A percentile compares a stretch with the other conserved stretches of the same genome.
Evolutionary conservation across 495 filamentous ascomycete genomes (phyloP).

Genomic region (Penicillium manginii): DNA sequence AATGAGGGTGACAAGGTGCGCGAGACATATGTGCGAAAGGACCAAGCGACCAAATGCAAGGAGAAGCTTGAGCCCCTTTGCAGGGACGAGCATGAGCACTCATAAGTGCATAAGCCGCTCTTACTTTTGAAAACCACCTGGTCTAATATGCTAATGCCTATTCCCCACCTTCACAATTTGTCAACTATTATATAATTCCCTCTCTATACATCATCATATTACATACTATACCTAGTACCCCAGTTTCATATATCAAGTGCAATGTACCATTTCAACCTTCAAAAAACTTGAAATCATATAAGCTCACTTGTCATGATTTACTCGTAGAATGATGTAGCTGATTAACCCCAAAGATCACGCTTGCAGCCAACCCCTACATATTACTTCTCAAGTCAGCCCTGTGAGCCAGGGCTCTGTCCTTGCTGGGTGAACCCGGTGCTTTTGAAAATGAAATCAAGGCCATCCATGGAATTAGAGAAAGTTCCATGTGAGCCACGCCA

Average conservation of each 20-base stretch:
- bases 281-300: background rate
- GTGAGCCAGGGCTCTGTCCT: too few relatives aligned
- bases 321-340: constrained; percentile 12
- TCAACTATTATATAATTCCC: background rate
- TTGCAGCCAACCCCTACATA: too few relatives aligned
- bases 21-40: constrained; percentile 60
- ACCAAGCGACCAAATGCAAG: constrained; percentile 29
- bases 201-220: background rate
- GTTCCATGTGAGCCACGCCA: too few relatives aligned
- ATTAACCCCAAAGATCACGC: too few relatives aligned
- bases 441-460: too few relatives aligned
- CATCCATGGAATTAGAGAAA: too few relatives aligned
- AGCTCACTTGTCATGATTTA: too few relatives aligned
- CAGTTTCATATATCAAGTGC: constrained; percentile 6
- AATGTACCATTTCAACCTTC: background rate
- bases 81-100: constrained; percentile 14
- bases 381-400: too few relatives aligned
- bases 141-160: background rate
- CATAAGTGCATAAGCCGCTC: background rate
- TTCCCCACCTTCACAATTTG: background rate
- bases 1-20: constrained; percentile 68
- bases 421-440: too few relatives aligned
- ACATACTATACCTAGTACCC: constrained; percentile 3
- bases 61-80: constrained; percentile 20
- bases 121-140: background rate